These are phyloP conservation scores for Cladorrhinum samala DNA, from an alignment of 495 filamentous ascomycete genomes.

Conservation along the genomic window DNA sequence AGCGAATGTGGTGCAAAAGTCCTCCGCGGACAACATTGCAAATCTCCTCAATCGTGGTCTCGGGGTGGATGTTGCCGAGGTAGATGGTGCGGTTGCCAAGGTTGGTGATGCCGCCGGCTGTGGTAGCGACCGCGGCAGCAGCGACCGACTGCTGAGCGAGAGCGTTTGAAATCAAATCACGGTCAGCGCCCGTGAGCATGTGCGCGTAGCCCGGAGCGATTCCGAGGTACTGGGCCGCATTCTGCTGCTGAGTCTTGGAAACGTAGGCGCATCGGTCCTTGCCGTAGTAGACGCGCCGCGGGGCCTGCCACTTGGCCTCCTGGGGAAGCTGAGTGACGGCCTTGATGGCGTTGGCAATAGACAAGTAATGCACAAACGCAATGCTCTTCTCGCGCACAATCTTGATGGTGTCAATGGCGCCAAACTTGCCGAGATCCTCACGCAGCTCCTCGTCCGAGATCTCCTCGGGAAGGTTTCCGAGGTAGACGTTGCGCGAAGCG, in stretches of 20 bases:
- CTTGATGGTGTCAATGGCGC: constrained; percentile 94
- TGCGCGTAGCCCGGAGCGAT: constrained; percentile 98
- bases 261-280: constrained; percentile 98
- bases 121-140: constrained; percentile 91
- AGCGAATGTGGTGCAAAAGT: constrained; percentile 92
- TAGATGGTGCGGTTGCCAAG: constrained; percentile 97
- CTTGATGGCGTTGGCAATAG: constrained; percentile 97
- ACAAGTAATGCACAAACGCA: constrained; percentile 96
- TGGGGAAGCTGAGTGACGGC: constrained; percentile 95
- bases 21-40: constrained; percentile 95
- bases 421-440: constrained; percentile 94
- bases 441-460: constrained; percentile 85
- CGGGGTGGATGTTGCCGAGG: constrained; percentile 96
- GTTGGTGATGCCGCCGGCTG: constrained; percentile 93
- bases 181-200: constrained; percentile 89
- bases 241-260: constrained; percentile 99
- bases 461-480: constrained; percentile 89
- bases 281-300: constrained; percentile 93
- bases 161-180: constrained; percentile 90
- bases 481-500: constrained; percentile 95
- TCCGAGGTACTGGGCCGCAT: constrained; percentile 94
- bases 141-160: constrained; percentile 96
- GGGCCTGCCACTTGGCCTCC: constrained; percentile 93
- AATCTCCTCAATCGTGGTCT: constrained; percentile 97
- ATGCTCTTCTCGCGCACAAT: constrained; percentile 97